A percentile compares a stretch with the other conserved stretches of the same genome.
These are phyloP conservation scores for Hypoxylon sp. DNA, from an alignment of 2,329 filamentous ascomycete genomes.

Conservation along the genomic window DNA sequence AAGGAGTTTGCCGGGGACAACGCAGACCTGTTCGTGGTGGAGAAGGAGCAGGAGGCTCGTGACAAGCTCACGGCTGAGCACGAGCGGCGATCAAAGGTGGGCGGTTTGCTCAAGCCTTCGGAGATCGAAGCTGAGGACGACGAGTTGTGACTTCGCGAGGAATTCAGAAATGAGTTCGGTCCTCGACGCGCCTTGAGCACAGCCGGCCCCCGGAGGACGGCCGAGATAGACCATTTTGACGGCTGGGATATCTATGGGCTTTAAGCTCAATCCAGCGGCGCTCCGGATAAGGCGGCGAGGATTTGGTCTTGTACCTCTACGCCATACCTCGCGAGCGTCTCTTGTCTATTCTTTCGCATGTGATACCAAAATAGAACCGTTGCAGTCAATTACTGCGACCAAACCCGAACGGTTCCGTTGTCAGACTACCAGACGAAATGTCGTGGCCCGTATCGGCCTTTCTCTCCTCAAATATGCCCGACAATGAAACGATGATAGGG, in stretches of 20 bases:
- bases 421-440: constrained; percentile 7
- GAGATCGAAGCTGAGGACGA: constrained; percentile 89
- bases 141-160: constrained; percentile 83
- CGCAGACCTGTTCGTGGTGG: constrained; percentile 89
- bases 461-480: constrained; percentile 1
- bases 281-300: constrained; percentile 20
- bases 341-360: constrained; percentile 32
- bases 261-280: constrained; percentile 42
- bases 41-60: constrained; percentile 90
- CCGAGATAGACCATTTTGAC: constrained; percentile 40
- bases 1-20: constrained; percentile 98
- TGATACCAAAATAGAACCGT: constrained; percentile 36
- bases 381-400: constrained; percentile 10
- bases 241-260: constrained; percentile 49
- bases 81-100: constrained; percentile 92
- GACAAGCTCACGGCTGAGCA: constrained; percentile 88
- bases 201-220: constrained; percentile 32
- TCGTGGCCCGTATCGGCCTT: constrained; percentile 5
- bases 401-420: constrained; percentile 2
- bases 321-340: constrained; percentile 23
- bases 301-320: constrained; percentile 22
- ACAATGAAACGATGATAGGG: constrained; percentile 5
- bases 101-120: constrained; percentile 95
- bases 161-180: constrained; percentile 69
- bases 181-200: constrained; percentile 48